Conservation (phyloP, 129 eudicot species). For the carrot (Daucus carota) region DNA sequence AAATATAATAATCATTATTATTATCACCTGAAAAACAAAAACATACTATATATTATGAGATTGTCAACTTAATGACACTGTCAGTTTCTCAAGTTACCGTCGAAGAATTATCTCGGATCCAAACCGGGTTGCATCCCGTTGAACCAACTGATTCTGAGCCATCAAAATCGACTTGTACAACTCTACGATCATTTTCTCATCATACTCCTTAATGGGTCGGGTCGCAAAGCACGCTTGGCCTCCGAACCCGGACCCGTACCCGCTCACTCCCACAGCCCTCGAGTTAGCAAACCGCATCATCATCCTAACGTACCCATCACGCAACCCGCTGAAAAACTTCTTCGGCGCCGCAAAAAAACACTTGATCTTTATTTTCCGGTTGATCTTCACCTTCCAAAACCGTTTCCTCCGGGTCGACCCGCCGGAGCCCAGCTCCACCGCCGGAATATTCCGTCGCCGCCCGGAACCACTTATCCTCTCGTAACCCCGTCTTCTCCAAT, state of each 20-base stretch:
- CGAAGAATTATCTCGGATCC: conserved; percentile 22
- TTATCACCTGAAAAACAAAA: neutral
- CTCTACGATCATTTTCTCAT: conserved; percentile 67
- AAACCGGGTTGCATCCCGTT: conserved; percentile 28
- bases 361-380: conserved; percentile 37
- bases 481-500: conserved; percentile 56
- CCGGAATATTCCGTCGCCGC: conserved; percentile 10
- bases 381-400: conserved; percentile 52
- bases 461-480: conserved; percentile 29
- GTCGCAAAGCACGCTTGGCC: conserved; percentile 25
- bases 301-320: conserved; percentile 64
- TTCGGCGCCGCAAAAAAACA: conserved; percentile 38
- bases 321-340: conserved; percentile 37
- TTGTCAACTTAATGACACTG: neutral
- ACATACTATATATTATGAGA: neutral
- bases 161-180: conserved; percentile 58
- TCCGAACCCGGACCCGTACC: conserved; percentile 19
- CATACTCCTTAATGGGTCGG: conserved; percentile 64
- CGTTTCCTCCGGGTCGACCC: conserved; percentile 30
- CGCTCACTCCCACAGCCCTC: conserved; percentile 23
- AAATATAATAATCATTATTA: neutral
- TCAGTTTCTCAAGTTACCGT: conserved; percentile 11
- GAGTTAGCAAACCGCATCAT: conserved; percentile 51
- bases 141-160: conserved; percentile 46
- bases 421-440: conserved; percentile 13